phyloP scores from a whole-genome alignment of 2,329 filamentous ascomycete species.

The Emmonsiellopsis sp. region DNA sequence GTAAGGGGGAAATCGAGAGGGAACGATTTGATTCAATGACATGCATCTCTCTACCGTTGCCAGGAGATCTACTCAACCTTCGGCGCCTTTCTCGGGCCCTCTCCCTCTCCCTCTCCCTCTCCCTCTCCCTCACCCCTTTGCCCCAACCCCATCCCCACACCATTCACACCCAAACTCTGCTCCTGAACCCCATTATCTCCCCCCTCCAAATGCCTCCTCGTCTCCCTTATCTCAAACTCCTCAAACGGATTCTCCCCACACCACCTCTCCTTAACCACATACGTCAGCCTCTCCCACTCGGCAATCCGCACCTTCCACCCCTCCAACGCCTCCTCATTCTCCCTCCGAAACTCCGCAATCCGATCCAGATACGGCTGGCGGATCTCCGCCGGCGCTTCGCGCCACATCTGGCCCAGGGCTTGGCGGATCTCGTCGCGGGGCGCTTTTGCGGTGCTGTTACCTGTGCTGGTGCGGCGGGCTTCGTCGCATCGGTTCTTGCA shows the following conservation, averaged over 20 bases:
- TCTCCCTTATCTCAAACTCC: conserved; percentile 4
- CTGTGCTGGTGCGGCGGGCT: conserved; percentile 53
- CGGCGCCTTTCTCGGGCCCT: no score
- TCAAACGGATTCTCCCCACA: conserved; percentile 28
- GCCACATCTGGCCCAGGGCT: conserved; percentile 87
- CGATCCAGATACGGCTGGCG: conserved; percentile 70
- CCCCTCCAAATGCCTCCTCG: conserved; percentile 1
- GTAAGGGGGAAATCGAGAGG: no score
- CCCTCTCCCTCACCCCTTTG: no score
- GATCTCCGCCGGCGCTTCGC: conserved; percentile 58
- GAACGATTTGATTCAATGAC: no score
- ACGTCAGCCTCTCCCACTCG: conserved; percentile 34
- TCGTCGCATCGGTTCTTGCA: conserved; percentile 60
- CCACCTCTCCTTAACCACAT: conserved; percentile 33
- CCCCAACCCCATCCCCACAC: no score
- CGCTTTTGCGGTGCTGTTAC: conserved; percentile 58
- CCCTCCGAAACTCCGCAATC: conserved; percentile 60
- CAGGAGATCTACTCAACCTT: no score
- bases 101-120: no score
- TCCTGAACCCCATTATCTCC: not conserved
- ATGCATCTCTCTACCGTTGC: no score
- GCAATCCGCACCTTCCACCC: conserved; percentile 64
- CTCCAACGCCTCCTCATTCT: conserved; percentile 52
- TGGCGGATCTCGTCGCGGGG: conserved; percentile 66
- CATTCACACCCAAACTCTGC: no score